Evolutionary conservation across 2,329 filamentous ascomycete species (phyloP), one percentile per base, ranked within the genome.

Genomic region (Fusarium brachygibbosum): DNA sequence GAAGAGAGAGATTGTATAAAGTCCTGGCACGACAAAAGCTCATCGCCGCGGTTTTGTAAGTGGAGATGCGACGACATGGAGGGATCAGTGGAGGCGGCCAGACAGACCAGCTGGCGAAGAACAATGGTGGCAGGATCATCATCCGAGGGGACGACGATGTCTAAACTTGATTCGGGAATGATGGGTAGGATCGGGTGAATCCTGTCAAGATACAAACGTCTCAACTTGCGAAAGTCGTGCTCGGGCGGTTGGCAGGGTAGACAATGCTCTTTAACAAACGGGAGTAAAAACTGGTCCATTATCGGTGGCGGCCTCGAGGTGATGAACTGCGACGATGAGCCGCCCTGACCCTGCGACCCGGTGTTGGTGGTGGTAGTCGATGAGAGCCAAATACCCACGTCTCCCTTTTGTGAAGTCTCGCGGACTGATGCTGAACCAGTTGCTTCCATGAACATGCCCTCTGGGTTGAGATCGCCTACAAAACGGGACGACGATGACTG

Each of bases 391-490:
- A 88, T 83, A 9, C 87, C 87, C 2, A 88, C 81, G 40, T 86
- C 86, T 48, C 85, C 84, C 32, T 83, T 83, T 48, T 84, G 81
- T 0, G 85, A 83, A 1, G 76, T 75, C 13, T 77, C 76, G 6
- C 76, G 73, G 21, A 76, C 55, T 0, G 77, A 76, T 9, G 72
- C 73, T 5, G 78, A 77, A 5, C 78, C 78, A 3, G 85, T 85
- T 2, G 85, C 86, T 68, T 88, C 85, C 69, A 87, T 80, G 58
- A 90, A 87, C 74, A 89, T 85, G 60, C 84, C 84, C 73, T 89
- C 87, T 3, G 87, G 87, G 67, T 87, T 89, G 29, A 88, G 71
- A 70, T 89, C 87, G 19, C 87, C 86, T 37, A 89, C 83, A 56
- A 88, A 89, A 9, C 87, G 84, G 2, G 79, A 80, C 1, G 79